These are phyloP conservation scores for Pisolithus thermaeus DNA, from an alignment of 1,284 basidiomycete species.

Conservation along the genomic window DNA sequence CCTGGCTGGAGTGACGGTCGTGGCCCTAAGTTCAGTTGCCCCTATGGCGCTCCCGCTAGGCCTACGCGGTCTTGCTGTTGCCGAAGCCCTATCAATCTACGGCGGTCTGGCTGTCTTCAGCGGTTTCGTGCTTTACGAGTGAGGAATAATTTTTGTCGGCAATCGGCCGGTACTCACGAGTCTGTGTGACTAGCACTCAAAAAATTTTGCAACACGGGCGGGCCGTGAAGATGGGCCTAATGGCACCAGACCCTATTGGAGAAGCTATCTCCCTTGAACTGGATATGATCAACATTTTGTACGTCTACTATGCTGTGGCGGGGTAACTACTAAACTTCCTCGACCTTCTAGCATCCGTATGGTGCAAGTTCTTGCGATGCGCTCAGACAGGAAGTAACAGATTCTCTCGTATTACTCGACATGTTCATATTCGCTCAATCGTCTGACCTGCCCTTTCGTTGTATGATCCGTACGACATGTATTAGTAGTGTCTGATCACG, in stretches of 20 bases:
- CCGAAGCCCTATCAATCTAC: slow-evolving; percentile 78
- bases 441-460: neutral
- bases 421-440: neutral
- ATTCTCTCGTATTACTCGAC: neutral
- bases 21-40: slow-evolving; percentile 80
- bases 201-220: slow-evolving; percentile 79
- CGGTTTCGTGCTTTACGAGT: slow-evolving; percentile 86
- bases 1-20: slow-evolving; percentile 81
- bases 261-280: slow-evolving; percentile 79
- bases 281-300: slow-evolving; percentile 88
- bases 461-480: neutral
- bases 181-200: slow-evolving; percentile 49
- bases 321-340: slow-evolving; percentile 1
- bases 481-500: neutral
- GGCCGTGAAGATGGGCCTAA: slow-evolving; percentile 61
- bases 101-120: slow-evolving; percentile 86
- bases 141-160: slow-evolving; percentile 23
- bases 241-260: slow-evolving; percentile 70
- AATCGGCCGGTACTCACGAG: slow-evolving; percentile 5
- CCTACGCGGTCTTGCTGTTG: slow-evolving; percentile 67
- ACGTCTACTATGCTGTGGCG: slow-evolving; percentile 19
- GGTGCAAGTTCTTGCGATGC: slow-evolving; percentile 76
- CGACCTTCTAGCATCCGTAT: slow-evolving; percentile 57
- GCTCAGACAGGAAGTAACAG: slow-evolving; percentile 42
- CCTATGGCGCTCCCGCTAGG: slow-evolving; percentile 84